These are phyloP conservation scores for Sclerotinia trifoliorum DNA, from an alignment of 2,329 filamentous ascomycete species.

Conservation along the genomic window DNA sequence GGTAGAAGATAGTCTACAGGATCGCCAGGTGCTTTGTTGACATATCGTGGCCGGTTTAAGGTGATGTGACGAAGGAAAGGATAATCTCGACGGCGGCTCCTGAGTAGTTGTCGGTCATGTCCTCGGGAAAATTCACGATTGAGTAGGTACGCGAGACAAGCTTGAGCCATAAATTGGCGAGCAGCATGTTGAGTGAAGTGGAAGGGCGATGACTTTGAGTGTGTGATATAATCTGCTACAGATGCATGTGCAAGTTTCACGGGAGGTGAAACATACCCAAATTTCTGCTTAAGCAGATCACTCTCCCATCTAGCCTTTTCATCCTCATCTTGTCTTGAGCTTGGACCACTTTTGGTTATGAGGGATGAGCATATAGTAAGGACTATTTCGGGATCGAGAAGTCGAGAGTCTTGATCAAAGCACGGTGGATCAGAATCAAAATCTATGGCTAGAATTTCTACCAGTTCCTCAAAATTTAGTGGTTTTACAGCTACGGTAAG, in stretches of 20 bases:
- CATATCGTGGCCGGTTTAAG: conserved; percentile 22
- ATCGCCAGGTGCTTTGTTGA: conserved; percentile 12
- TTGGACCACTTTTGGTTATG: conserved; percentile 22
- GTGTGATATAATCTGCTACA: conserved; percentile 30
- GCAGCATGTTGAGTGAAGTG: conserved; percentile 26
- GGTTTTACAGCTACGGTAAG: conserved; percentile 31
- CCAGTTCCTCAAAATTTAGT: conserved; percentile 35
- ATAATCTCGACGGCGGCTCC: conserved; percentile 17
- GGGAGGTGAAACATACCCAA: not conserved
- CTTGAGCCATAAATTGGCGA: conserved; percentile 27
- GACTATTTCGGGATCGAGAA: conserved; percentile 40
- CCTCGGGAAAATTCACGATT: conserved; percentile 26
- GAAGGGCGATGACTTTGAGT: conserved; percentile 24
- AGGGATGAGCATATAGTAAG: conserved; percentile 29
- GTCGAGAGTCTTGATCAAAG: conserved; percentile 41
- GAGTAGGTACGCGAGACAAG: conserved; percentile 29
- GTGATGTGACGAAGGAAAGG: conserved; percentile 28
- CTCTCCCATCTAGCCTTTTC: not conserved
- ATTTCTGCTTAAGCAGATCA: not conserved
- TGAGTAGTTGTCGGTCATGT: not conserved
- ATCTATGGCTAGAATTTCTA: conserved; percentile 38
- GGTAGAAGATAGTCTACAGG: conserved; percentile 22
- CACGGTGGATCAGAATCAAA: conserved; percentile 25
- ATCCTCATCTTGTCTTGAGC: not conserved
- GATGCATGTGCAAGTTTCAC: conserved; percentile 32